Conservation (phyloP, 2,329 filamentous ascomycete species). For the Paraconiothyrium sp. region DNA sequence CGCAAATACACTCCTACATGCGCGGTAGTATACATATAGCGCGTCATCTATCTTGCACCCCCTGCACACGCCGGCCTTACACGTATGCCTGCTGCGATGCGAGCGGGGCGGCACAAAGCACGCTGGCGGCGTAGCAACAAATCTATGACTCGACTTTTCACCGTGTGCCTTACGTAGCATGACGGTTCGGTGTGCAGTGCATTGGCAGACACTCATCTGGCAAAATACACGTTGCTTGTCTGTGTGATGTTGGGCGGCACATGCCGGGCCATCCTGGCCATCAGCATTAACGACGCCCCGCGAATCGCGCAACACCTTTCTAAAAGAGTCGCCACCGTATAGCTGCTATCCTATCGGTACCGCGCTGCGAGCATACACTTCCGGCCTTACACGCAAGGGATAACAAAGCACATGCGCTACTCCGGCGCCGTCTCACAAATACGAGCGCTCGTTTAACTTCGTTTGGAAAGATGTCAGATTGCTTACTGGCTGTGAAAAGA, state of each 20-base stretch:
- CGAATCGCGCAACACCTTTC: too few relatives aligned
- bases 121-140: too few relatives aligned
- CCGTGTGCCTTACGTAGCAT: too few relatives aligned
- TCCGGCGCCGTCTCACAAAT: conserved; percentile 2
- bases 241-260: too few relatives aligned
- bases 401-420: neutral
- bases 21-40: conserved; percentile 6
- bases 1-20: conserved; percentile 2
- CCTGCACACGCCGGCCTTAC: neutral
- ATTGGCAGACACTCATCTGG: too few relatives aligned
- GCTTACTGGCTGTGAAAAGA: neutral
- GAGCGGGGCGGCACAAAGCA: neutral
- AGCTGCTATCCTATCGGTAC: neutral
- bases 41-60: conserved; percentile 6
- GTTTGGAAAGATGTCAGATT: neutral
- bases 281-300: too few relatives aligned
- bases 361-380: neutral
- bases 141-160: too few relatives aligned
- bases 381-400: neutral
- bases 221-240: too few relatives aligned
- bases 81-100: neutral
- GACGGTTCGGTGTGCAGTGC: too few relatives aligned
- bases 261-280: too few relatives aligned
- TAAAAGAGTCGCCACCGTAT: neutral
- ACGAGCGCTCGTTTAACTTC: neutral